phyloP scores from a whole-genome alignment of 2,329 filamentous ascomycete species.

The Trichoderma gracile region DNA sequence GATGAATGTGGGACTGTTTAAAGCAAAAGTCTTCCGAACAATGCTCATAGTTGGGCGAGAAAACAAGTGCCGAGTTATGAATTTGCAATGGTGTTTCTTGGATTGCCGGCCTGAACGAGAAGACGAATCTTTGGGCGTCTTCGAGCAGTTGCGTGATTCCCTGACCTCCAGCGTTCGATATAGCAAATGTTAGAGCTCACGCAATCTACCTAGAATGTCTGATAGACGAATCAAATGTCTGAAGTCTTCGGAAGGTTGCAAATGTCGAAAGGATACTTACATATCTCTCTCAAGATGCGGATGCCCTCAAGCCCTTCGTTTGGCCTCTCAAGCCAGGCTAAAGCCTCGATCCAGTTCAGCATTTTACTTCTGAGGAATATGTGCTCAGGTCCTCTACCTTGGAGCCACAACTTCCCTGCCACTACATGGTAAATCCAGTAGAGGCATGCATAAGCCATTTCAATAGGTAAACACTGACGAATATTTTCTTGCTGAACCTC shows the following conservation, averaged over 20 bases:
- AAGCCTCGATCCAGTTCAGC: not conserved
- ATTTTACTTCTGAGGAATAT: not conserved
- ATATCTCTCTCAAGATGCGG: not conserved
- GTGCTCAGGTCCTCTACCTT: not conserved
- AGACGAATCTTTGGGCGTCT: not conserved
- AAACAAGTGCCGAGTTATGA: not conserved
- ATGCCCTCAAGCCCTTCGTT: not conserved
- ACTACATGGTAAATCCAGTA: not conserved
- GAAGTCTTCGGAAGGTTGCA: not conserved
- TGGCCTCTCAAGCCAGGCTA: not conserved
- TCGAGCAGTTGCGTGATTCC: not conserved
- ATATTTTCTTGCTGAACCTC: not conserved
- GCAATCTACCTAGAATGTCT: too few relatives aligned
- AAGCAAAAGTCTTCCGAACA: not conserved
- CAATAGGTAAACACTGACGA: not conserved
- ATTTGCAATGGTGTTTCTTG: not conserved
- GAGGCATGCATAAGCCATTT: not conserved
- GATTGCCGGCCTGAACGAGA: not conserved
- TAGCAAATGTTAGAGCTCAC: not conserved
- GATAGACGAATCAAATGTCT: too few relatives aligned
- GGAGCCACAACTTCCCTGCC: not conserved
- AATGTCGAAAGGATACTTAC: not conserved
- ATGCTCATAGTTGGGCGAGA: not conserved
- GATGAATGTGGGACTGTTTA: not conserved
- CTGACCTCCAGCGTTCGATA: not conserved